Conservation (phyloP, 2,329 filamentous ascomycete genomes). For the Paecilomyces sp. region DNA sequence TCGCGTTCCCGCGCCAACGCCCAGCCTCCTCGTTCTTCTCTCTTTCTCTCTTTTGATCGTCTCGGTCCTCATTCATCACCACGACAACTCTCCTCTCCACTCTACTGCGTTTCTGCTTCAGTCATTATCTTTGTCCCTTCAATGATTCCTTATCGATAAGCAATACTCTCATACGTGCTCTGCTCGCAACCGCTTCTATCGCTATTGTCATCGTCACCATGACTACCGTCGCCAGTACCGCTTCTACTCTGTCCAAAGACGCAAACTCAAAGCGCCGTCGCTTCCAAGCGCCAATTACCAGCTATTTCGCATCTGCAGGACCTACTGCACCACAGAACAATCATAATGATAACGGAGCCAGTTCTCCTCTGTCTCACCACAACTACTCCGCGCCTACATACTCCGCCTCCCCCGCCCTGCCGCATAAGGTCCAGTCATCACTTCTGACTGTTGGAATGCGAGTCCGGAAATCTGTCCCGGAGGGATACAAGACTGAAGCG, state of each 20-base stretch:
- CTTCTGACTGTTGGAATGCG: slow-evolving; percentile 93
- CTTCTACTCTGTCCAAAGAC: slow-evolving; percentile 9
- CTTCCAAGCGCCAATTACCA: slow-evolving; percentile 38
- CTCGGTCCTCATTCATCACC: neutral
- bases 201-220: slow-evolving; percentile 8
- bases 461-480: slow-evolving; percentile 82
- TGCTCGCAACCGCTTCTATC: neutral
- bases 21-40: slow-evolving; percentile 11
- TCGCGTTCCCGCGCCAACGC: slow-evolving; percentile 13
- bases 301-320: slow-evolving; percentile 24
- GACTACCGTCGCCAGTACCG: slow-evolving; percentile 8
- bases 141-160: neutral
- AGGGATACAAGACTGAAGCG: slow-evolving; percentile 75
- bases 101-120: slow-evolving; percentile 1
- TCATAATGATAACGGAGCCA: neutral
- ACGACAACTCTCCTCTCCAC: slow-evolving; percentile 2
- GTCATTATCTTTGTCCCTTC: slow-evolving; percentile 1
- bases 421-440: slow-evolving; percentile 64
- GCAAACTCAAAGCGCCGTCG: slow-evolving; percentile 35
- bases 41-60: neutral
- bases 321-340: slow-evolving; percentile 11
- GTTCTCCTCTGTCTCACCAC: slow-evolving; percentile 23
- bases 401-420: slow-evolving; percentile 47
- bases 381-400: slow-evolving; percentile 34
- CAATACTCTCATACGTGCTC: slow-evolving; percentile 1